Evolutionary conservation across 768 basidiomycete genomes (phyloP), one percentile per base, ranked within the genome.

Genomic region (Asterophora lycoperdoides): DNA sequence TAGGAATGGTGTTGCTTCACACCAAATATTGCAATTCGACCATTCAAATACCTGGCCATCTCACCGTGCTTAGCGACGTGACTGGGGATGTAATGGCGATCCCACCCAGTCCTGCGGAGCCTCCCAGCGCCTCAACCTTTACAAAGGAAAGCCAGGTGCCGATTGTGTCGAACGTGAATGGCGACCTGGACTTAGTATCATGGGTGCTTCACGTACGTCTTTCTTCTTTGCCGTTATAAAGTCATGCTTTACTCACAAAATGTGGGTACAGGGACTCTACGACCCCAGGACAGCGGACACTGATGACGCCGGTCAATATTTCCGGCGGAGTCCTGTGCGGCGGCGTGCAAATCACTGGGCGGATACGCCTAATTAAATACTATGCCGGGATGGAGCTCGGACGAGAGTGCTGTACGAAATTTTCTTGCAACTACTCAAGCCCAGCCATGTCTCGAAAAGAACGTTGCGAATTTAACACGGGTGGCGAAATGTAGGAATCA

Each of bases 161-260:
- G 4, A 75, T 61, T 30, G 71, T 79, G 20, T 76, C 75, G 1
- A 59, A 64, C 30, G 35, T 36, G 19, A 44, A 40, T 41, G 51
- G 45, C 6, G 53, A 59, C 48, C 8, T 86, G 84, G 84, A 54
- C 67, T n/a, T n/a, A n/a, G 1, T 83, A 77, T 10, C 68, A 82
- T 26, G 84, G 84, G 11, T 86, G 84, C 57, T 83, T 76, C 65
- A 83, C 71, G 84, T 80, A 55, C 41, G 76, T 14, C 3, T 38
- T 13, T 19, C 11, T 15, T 5, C 30, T 10, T 18, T 10, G 29
- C 10, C 29, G 29, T 29, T 10, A 29, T 13, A 19, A 19, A 23
- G 18, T 18, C 29, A 41, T 57, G 41, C n/a, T n/a, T n/a, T n/a
- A 23, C 23, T 23, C 23, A 23, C 23, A 23, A 23, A 23, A n/a